Evolutionary conservation across 164 flowering plant species (phyloP).

Genomic region (Piper longum): DNA sequence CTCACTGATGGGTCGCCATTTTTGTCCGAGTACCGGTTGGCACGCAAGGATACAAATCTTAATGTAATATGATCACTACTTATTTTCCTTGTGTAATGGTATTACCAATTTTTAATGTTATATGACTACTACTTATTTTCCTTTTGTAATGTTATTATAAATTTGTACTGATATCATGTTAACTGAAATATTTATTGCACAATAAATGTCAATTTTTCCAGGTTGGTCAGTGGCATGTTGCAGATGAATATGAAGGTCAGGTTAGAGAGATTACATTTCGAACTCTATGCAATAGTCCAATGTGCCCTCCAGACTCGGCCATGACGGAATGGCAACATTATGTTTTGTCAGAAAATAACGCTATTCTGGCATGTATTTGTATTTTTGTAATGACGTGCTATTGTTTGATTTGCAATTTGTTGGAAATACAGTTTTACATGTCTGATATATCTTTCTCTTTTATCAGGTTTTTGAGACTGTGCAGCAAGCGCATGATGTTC

Average conservation of each 20-base stretch:
- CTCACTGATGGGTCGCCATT: constrained; percentile 58
- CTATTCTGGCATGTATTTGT: constrained; percentile 32
- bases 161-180: neutral
- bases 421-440: neutral
- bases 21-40: constrained; percentile 46
- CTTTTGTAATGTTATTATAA: neutral
- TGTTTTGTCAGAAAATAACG: constrained; percentile 62
- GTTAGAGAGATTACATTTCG: constrained; percentile 78
- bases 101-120: constrained; percentile 46
- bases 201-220: constrained; percentile 10
- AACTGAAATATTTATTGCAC: too few species aligned
- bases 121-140: constrained; percentile 2
- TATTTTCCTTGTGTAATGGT: neutral
- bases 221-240: constrained; percentile 83
- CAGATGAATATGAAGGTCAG: constrained; percentile 88
- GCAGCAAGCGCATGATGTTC: constrained; percentile 94
- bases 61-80: constrained; percentile 27
- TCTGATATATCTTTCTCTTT: constrained; percentile 1
- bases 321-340: constrained; percentile 91
- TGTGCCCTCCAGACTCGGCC: constrained; percentile 95
- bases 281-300: constrained; percentile 67
- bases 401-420: neutral
- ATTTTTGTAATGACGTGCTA: neutral
- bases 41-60: constrained; percentile 67
- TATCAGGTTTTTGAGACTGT: constrained; percentile 87